Base-by-base conservation (phyloP, 495 filamentous ascomycete species). In the Lasiosphaeria ovina region DNA sequence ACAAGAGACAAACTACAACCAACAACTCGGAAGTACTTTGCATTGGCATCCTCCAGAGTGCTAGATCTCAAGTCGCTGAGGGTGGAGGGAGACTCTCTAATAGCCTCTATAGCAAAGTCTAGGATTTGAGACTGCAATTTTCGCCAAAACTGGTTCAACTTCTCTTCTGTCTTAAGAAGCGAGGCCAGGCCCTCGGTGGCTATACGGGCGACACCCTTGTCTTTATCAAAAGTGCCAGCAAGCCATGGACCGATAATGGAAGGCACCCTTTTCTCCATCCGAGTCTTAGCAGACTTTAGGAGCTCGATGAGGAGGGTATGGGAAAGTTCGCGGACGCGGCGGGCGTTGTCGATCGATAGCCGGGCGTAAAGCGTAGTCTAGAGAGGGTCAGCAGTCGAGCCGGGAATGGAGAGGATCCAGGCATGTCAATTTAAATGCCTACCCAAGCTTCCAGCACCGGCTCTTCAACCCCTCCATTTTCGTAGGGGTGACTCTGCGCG, bases 301-400 rank as follows among this genome's bases (percentile, higher is more conserved):
- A 98, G 79, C 48, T 86, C 79, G 56, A 90, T 87, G 60, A 92
- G 91, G 17, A 93, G 69, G 11, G 71, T 76, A 71, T 97, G 91
- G 42, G 94, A 82, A 36, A 92, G 80, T 66, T 96, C 90, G 58
- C 95, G 89, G 16, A 96, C 92, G 61, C 90, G 83, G n/a, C 90
- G 83, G 50, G 90, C 87, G 59, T 87, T 87, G 68, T 97, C 93
- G 69, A 97, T 93, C 3, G 92, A 93, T 17, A 87, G 79, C 50
- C 93, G 86, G 54, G 94, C 91, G 69, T 93, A 98, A 54, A 93
- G 76, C 75, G 87, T 89, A 48, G 89, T 83, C 93, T 96, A 73
- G 50, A 51, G 96, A 73, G 50, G 50, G 52, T 64, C 38, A 59
- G 60, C 32, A 60, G 49, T 36, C 33, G 24, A 35, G 12, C n/a